Percentiles rank a stretch among this genome's conserved stretches.
Evolutionary conservation across 305 asterid genomes (phyloP).

Genomic region (Fraxinus xanthoxyloides): DNA sequence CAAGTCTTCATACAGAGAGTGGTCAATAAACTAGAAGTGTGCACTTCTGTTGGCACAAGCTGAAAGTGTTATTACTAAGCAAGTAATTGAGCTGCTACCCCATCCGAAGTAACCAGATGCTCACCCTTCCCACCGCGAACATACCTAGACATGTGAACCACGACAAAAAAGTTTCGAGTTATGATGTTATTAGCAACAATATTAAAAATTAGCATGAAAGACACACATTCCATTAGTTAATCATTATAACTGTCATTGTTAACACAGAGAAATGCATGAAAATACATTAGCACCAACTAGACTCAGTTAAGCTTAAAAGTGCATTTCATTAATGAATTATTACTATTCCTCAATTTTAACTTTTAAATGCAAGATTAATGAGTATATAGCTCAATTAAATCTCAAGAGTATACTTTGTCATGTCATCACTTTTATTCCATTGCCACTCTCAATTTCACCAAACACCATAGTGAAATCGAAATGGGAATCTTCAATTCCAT

Average conservation of each 20-base stretch:
- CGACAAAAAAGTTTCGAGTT: neutral
- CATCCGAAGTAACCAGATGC: neutral
- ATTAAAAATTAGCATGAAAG: neutral
- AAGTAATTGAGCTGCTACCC: neutral
- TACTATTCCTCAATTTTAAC: neutral
- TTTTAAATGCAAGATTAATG: neutral
- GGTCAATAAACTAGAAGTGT: neutral
- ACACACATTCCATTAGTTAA: neutral
- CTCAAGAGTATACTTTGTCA: neutral
- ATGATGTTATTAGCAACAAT: neutral
- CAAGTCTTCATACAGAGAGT: neutral
- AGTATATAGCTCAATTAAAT: neutral
- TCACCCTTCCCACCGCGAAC: neutral
- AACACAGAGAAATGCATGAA: neutral
- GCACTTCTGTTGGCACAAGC: neutral
- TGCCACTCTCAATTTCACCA: neutral
- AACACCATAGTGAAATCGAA: neutral
- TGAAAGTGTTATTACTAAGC: neutral
- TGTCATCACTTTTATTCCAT: neutral
- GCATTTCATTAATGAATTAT: neutral
- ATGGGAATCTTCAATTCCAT: neutral
- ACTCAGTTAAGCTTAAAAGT: neutral
- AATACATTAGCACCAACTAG: neutral
- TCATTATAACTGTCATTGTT: neutral
- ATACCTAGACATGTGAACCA: neutral